Evolutionary conservation across 208 protist species (phyloP).

Genomic region (Trypanosoma platydactyli): DNA sequence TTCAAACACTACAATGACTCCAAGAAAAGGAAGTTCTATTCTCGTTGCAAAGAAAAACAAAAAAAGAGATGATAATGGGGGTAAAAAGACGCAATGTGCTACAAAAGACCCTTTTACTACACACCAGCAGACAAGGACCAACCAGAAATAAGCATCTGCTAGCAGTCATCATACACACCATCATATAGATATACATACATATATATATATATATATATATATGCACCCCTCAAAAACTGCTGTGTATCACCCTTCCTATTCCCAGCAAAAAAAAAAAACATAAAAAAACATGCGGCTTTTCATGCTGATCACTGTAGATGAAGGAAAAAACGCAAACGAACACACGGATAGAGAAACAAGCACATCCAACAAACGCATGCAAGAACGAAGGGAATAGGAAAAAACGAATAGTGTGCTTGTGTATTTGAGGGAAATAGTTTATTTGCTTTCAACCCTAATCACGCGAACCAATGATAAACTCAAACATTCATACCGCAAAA

Average conservation of each 20-base stretch:
- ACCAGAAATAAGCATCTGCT: too few species aligned
- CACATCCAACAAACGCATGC: too few species aligned
- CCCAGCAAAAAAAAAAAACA: neutral
- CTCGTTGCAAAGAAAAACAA: slow-evolving; percentile 3
- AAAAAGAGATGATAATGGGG: slow-evolving; percentile 26
- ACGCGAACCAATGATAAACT: too few species aligned
- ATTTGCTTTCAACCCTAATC: too few species aligned
- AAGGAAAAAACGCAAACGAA: neutral
- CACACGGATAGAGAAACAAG: neutral
- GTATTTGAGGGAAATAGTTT: too few species aligned
- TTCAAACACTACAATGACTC: slow-evolving; percentile 6
- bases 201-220: neutral
- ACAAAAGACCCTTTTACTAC: too few species aligned
- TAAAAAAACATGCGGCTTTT: slow-evolving; percentile 12
- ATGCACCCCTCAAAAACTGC: slow-evolving; percentile 1
- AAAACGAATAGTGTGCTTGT: too few species aligned
- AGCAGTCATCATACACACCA: neutral
- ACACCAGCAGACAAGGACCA: too few species aligned
- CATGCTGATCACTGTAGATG: neutral
- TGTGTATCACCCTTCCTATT: neutral
- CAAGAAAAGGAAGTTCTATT: slow-evolving; percentile 18
- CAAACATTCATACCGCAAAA: too few species aligned
- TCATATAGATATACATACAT: slow-evolving; percentile 1
- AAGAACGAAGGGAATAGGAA: too few species aligned
- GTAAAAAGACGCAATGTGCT: slow-evolving; percentile 6